A percentile compares a stretch with the other conserved stretches of the same genome.
These are phyloP conservation scores for Agaricus subrufescens DNA, from an alignment of 768 basidiomycete genomes.

Conservation along the genomic window DNA sequence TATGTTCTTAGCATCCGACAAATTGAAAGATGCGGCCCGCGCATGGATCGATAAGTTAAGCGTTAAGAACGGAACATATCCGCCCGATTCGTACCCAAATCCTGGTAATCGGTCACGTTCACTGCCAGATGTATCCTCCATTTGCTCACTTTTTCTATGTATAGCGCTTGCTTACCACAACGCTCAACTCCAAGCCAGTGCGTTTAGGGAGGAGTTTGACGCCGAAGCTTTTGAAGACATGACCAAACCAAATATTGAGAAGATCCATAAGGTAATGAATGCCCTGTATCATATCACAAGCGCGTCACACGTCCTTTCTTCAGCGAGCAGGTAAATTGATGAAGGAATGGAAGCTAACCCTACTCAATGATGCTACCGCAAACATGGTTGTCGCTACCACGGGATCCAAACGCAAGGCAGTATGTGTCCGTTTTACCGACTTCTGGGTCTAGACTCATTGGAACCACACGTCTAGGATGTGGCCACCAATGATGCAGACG, in stretches of 20 bases:
- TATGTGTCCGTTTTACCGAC: constrained; percentile 29
- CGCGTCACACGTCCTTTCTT: constrained; percentile 15
- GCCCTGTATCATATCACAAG: constrained; percentile 36
- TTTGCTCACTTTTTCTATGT: constrained; percentile 2
- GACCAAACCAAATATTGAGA: constrained; percentile 70
- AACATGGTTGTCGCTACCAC: constrained; percentile 40
- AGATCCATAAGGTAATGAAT: constrained; percentile 67
- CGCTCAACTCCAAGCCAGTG: constrained; percentile 85
- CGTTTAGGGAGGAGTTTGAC: constrained; percentile 89
- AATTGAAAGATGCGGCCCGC: constrained; percentile 60
- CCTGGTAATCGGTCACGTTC: constrained; percentile 52
- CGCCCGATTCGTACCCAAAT: constrained; percentile 88
- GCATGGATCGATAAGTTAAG: constrained; percentile 76
- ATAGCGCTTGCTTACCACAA: constrained; percentile 84
- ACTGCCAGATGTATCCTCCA: constrained; percentile 4
- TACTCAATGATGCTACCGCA: constrained; percentile 63
- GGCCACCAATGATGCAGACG: constrained; percentile 40
- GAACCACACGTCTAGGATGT: constrained; percentile 40
- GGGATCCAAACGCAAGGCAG: constrained; percentile 70
- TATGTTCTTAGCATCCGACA: constrained; percentile 52
- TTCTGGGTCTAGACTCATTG: background rate
- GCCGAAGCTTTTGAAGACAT: constrained; percentile 74
- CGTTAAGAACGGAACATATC: constrained; percentile 74
- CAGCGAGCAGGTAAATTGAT: constrained; percentile 38
- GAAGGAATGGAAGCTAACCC: constrained; percentile 62